Base-by-base conservation (phyloP, 2,329 filamentous ascomycete genomes). In the Cladophialophora exuberans region DNA sequence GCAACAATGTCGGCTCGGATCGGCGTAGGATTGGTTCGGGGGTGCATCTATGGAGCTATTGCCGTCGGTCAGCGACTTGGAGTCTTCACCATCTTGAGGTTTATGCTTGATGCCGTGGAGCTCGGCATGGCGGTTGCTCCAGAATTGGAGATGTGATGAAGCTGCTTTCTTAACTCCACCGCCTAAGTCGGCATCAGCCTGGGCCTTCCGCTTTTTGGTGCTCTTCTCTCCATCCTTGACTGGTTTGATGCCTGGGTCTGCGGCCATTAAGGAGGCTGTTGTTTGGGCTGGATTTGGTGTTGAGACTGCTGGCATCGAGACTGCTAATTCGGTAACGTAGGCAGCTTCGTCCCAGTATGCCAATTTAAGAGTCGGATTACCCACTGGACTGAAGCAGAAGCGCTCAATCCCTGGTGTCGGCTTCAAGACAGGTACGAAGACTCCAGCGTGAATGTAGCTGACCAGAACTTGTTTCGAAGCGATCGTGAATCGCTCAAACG, bases 361-460 rank as follows among this genome's bases (percentile, higher is more conserved):
- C 36, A 92, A 79, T 56, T 84, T 83, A 54, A 89, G 72, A 0
- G 79, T 76, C 1, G 85, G 79, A 63, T 91, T 91, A 61, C 83
- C 84, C 1, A 89, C 76, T 1, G 88, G 87, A 26, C 80, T 79
- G 65, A 93, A 92, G 0, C 86, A 87, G 67, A 85, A 85, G 41
- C 74, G 77, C 11, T 83, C 79, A n/a, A 78, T 81, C 15, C 80
- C 80, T 0, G 80, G 75, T 4, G 78, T 77, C 6, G 80, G 78
- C 46, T 85, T 81, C 44, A 87, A 78, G 38, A 88, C 86, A 0
- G 88, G 89, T 10, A 92, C 83, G 65, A 95, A 94, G 2, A 94
- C 89, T 4, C 89, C 89, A n/a, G 88, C 83, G 62, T 94, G 89
- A 33, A 92, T 91, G 62, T 88, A 90, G 38, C 83, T 87, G 20